Conservation (phyloP, 371 early-diverging fungal species). For the Mucor ambiguus region DNA sequence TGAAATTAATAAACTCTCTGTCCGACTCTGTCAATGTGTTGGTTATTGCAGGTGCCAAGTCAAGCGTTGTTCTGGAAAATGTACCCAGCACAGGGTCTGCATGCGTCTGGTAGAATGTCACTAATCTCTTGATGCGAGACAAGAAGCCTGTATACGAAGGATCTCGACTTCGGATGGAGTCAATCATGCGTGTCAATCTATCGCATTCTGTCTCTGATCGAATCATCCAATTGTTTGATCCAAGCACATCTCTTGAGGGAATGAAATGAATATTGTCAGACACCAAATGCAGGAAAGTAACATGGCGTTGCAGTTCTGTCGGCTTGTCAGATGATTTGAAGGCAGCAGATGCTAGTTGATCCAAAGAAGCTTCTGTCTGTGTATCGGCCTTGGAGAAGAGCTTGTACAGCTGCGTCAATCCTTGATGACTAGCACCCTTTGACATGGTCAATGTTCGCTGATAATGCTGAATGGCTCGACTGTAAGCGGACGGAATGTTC, state of each 20-base stretch:
- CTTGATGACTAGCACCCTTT: slow-evolving; percentile 29
- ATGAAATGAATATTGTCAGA: slow-evolving; percentile 53
- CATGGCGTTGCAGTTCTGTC: slow-evolving; percentile 47
- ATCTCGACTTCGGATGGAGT: slow-evolving; percentile 56
- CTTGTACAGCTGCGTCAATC: slow-evolving; percentile 26
- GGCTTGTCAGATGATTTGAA: slow-evolving; percentile 35
- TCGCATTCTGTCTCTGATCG: slow-evolving; percentile 51
- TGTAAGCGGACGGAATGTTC: slow-evolving; percentile 24
- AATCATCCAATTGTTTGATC: slow-evolving; percentile 55
- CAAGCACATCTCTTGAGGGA: slow-evolving; percentile 44
- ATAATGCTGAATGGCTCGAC: slow-evolving; percentile 32
- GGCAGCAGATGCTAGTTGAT: slow-evolving; percentile 42
- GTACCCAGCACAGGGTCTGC: slow-evolving; percentile 35
- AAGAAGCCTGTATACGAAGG: slow-evolving; percentile 48
- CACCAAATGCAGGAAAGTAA: slow-evolving; percentile 62
- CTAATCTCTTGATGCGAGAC: slow-evolving; percentile 40
- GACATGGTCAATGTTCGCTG: slow-evolving; percentile 28
- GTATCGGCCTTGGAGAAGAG: slow-evolving; percentile 29
- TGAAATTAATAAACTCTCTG: slow-evolving; percentile 58
- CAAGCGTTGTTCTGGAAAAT: slow-evolving; percentile 17
- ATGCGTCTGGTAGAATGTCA: slow-evolving; percentile 46
- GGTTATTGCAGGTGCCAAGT: slow-evolving; percentile 6
- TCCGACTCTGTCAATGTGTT: slow-evolving; percentile 55
- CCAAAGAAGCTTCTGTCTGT: slow-evolving; percentile 24
- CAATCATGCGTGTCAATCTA: slow-evolving; percentile 43